A percentile compares a stretch with the other conserved stretches of the same genome.
Conservation (phyloP, 768 basidiomycete genomes). For the Porpolomopsis calyptriformis region DNA sequence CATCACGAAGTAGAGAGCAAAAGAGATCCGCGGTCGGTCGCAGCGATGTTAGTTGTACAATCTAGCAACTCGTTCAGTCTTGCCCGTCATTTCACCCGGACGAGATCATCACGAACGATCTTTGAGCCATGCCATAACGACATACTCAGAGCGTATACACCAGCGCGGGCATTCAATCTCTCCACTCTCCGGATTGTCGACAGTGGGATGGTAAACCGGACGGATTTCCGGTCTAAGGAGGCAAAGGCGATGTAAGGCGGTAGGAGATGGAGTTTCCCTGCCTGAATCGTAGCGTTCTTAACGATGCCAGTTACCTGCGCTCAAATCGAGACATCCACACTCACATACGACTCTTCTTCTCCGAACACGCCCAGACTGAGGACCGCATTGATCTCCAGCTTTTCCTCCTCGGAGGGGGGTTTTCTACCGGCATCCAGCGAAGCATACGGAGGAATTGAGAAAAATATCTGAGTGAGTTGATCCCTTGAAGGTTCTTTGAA, state of each 20-base stretch:
- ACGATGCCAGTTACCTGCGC: slow-evolving; percentile 5
- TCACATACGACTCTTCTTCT: slow-evolving; percentile 88
- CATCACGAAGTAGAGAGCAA: slow-evolving; percentile 79
- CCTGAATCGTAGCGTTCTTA: slow-evolving; percentile 31
- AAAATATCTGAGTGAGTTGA: slow-evolving; percentile 74
- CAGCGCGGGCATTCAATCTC: slow-evolving; percentile 83
- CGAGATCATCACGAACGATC: slow-evolving; percentile 47
- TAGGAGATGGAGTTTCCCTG: slow-evolving; percentile 82
- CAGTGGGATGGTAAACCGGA: slow-evolving; percentile 82
- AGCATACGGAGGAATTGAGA: slow-evolving; percentile 57
- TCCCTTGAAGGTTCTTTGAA: slow-evolving; percentile 92
- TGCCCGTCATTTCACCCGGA: neutral
- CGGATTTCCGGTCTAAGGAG: slow-evolving; percentile 86
- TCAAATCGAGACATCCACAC: slow-evolving; percentile 24
- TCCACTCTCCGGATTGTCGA: slow-evolving; percentile 91
- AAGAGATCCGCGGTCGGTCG: slow-evolving; percentile 90
- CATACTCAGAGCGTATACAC: slow-evolving; percentile 91
- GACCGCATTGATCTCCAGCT: slow-evolving; percentile 85
- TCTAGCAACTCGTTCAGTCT: slow-evolving; percentile 28
- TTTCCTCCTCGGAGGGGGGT: slow-evolving; percentile 36
- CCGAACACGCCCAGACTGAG: slow-evolving; percentile 67
- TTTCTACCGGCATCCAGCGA: slow-evolving; percentile 17
- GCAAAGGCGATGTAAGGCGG: slow-evolving; percentile 85
- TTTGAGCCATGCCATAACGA: slow-evolving; percentile 92
- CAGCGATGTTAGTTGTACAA: slow-evolving; percentile 88